A percentile compares a stretch with the other conserved stretches of the same genome.
These are phyloP conservation scores for Hirschfeldia incana DNA, from an alignment of 345 rosid genomes.

Conservation along the genomic window DNA sequence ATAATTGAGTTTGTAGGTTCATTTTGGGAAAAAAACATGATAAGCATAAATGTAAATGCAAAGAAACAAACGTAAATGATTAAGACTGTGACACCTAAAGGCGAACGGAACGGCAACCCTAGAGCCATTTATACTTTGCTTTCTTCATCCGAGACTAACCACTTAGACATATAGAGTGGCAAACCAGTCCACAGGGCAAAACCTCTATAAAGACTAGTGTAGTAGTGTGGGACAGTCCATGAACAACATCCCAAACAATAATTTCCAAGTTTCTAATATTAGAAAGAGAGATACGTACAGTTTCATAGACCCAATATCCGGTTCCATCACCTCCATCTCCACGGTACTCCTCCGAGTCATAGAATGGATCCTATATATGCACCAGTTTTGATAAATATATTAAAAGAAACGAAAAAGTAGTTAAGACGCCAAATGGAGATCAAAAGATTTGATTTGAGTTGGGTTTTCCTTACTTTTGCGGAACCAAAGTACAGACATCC, in stretches of 20 bases:
- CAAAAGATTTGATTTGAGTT: not conserved
- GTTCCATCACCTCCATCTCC: constrained; percentile 92
- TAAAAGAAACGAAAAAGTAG: not conserved
- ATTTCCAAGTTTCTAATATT: not conserved
- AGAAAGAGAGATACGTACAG: constrained; percentile 48
- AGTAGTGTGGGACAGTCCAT: not conserved
- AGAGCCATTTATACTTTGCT: constrained; percentile 4
- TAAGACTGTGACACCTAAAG: not conserved
- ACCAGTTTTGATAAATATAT: not conserved
- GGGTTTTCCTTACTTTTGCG: constrained; percentile 54
- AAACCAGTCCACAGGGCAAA: not conserved
- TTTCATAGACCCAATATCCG: constrained; percentile 85
- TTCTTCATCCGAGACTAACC: not conserved
- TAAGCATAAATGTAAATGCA: not conserved
- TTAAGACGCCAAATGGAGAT: not conserved
- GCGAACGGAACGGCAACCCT: not conserved
- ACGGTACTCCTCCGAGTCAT: constrained; percentile 83
- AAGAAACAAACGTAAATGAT: not conserved
- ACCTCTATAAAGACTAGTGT: not conserved
- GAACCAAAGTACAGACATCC: constrained; percentile 85
- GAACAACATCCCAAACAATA: not conserved
- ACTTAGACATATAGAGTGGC: not conserved
- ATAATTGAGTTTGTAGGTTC: not conserved
- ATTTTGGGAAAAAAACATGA: not conserved
- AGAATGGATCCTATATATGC: constrained; percentile 72